These are phyloP conservation scores for Sordaria brevicollis DNA, from an alignment of 495 filamentous ascomycete genomes.

Conservation along the genomic window DNA sequence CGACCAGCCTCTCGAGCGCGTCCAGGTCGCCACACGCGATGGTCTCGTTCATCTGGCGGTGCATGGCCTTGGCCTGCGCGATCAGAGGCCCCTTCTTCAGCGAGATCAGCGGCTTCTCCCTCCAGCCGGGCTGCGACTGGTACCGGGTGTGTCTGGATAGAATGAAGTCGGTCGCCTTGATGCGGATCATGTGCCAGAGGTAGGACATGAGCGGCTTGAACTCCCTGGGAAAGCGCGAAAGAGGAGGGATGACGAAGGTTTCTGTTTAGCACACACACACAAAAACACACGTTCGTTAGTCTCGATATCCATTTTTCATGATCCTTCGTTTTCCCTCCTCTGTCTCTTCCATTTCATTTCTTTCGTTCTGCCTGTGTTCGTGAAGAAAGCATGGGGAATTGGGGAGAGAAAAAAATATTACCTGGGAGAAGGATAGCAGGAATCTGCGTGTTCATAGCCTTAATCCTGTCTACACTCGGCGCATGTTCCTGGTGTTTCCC, in stretches of 20 bases:
- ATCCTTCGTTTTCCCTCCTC: too few species aligned
- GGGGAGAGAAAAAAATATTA: background rate
- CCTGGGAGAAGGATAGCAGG: constrained; percentile 1
- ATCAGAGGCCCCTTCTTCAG: constrained; percentile 31
- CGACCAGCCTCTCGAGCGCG: constrained; percentile 48
- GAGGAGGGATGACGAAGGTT: constrained; percentile 18
- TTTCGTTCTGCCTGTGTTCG: background rate
- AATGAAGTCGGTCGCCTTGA: constrained; percentile 3
- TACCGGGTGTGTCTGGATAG: constrained; percentile 3
- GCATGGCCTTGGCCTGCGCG: constrained; percentile 46
- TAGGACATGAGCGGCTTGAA: constrained; percentile 2
- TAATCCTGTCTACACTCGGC: background rate
- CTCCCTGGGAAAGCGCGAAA: constrained; percentile 8
- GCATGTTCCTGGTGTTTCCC: background rate
- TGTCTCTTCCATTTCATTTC: too few species aligned
- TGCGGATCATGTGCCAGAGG: constrained; percentile 8
- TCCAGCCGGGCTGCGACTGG: constrained; percentile 18
- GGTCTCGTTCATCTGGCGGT: constrained; percentile 59
- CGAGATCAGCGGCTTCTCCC: constrained; percentile 23
- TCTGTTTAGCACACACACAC: too few species aligned
- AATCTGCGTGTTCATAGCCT: background rate
- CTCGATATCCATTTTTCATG: too few species aligned
- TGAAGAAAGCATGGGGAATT: background rate
- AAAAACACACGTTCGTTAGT: too few species aligned
- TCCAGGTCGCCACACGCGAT: constrained; percentile 55